Evolutionary conservation across 768 basidiomycete species (phyloP).

Genomic region (Dictyophora rubrovolvata): DNA sequence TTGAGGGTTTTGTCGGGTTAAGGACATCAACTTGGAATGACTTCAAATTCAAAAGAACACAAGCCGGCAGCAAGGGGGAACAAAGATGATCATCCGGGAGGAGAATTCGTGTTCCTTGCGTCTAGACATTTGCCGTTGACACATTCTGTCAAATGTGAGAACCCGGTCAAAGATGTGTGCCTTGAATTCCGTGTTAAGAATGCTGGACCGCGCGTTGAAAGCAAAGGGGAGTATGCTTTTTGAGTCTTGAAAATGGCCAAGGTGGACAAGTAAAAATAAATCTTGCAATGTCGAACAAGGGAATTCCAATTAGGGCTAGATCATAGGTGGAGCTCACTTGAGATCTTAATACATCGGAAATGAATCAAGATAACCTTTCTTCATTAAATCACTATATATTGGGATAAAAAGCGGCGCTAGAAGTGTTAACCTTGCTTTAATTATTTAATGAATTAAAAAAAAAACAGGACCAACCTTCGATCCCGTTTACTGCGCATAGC

Average conservation of each 20-base stretch:
- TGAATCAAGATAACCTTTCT: too few species aligned
- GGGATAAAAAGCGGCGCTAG: too few species aligned
- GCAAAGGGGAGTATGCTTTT: not conserved
- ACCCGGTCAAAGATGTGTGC: not conserved
- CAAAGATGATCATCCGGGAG: not conserved
- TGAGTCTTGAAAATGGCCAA: not conserved
- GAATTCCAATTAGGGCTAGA: not conserved
- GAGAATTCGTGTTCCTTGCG: not conserved
- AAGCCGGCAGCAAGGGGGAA: not conserved
- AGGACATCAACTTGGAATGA: not conserved
- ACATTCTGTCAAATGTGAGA: not conserved
- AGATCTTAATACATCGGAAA: too few species aligned
- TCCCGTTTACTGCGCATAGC: too few species aligned
- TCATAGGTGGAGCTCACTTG: too few species aligned
- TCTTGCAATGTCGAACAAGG: not conserved
- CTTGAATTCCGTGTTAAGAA: not conserved
- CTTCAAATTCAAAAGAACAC: not conserved
- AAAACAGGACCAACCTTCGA: too few species aligned
- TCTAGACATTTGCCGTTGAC: not conserved
- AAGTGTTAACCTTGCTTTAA: too few species aligned
- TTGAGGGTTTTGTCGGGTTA: not conserved
- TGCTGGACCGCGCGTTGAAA: not conserved
- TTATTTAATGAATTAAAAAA: too few species aligned
- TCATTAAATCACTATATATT: too few species aligned
- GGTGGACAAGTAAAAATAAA: not conserved